Conservation (phyloP, 345 rosid genomes). For the Salix brachista region DNA sequence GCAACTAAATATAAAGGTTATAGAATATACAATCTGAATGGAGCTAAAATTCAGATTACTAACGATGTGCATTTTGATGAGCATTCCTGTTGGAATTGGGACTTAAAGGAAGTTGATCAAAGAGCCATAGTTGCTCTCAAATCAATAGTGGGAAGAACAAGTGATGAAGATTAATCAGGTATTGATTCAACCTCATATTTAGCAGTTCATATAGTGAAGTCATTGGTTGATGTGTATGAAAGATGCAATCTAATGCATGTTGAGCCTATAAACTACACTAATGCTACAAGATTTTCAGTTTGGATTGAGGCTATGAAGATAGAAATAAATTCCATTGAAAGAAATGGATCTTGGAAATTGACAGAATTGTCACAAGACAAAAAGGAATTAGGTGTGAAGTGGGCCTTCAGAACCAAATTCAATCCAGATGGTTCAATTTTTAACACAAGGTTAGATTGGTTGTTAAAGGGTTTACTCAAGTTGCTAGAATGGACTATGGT, state of each 20-base stretch:
- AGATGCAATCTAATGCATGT: not conserved
- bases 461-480: no score
- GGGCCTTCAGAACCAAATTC: not conserved
- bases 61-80: constrained; percentile 7
- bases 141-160: not conserved
- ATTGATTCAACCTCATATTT: not conserved
- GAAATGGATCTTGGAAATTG: not conserved
- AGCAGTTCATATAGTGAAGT: fast-evolving
- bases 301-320: no score
- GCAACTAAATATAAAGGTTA: not conserved
- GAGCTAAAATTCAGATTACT: not conserved
- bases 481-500: no score
- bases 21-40: not conserved
- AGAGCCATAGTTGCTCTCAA: no score
- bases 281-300: not conserved
- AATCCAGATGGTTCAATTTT: not conserved
- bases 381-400: not conserved
- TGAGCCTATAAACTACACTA: not conserved
- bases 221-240: not conserved
- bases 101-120: not conserved
- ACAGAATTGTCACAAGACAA: not conserved
- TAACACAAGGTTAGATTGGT: not conserved
- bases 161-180: not conserved
- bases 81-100: not conserved
- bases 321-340: not conserved